These are phyloP conservation scores for Aspergillus piperis DNA, from an alignment of 2,329 filamentous ascomycete genomes.

Conservation along the genomic window DNA sequence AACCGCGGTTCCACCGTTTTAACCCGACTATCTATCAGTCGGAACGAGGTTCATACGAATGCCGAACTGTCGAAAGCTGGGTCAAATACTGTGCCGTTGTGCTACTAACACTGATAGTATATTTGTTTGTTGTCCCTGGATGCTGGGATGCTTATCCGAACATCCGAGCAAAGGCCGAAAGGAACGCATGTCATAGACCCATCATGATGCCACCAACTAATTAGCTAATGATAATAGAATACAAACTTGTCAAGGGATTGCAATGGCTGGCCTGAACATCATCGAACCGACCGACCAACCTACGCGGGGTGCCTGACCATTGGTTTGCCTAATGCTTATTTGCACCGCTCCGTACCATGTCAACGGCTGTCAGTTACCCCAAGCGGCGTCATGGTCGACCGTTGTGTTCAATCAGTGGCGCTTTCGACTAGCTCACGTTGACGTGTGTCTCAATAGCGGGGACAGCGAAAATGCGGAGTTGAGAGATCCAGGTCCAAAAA, in stretches of 20 bases:
- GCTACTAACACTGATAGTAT: too few relatives aligned
- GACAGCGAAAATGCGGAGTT: neutral
- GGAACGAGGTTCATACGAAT: too few relatives aligned
- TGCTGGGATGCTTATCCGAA: neutral
- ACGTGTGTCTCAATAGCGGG: neutral
- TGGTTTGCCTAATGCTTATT: neutral
- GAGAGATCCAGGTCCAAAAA: neutral
- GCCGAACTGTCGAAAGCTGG: too few relatives aligned
- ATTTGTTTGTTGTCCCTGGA: neutral
- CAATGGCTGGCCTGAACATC: neutral
- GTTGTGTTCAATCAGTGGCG: neutral
- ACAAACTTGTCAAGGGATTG: too few relatives aligned
- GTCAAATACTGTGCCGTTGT: too few relatives aligned
- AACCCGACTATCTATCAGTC: neutral
- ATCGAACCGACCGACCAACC: neutral
- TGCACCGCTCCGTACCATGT: neutral
- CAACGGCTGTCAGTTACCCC: neutral
- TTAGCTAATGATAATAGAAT: too few relatives aligned
- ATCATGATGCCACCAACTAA: neutral
- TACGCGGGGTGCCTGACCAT: neutral
- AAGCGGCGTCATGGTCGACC: neutral
- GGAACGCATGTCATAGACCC: too few relatives aligned
- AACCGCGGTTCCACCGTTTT: slow-evolving; percentile 12
- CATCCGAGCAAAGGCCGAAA: neutral
- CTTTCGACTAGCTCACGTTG: neutral